Percentiles rank a stretch among this genome's conserved stretches.
phyloP scores from a whole-genome alignment of 2,329 filamentous ascomycete genomes.

The Decorospora gaudefroyi region DNA sequence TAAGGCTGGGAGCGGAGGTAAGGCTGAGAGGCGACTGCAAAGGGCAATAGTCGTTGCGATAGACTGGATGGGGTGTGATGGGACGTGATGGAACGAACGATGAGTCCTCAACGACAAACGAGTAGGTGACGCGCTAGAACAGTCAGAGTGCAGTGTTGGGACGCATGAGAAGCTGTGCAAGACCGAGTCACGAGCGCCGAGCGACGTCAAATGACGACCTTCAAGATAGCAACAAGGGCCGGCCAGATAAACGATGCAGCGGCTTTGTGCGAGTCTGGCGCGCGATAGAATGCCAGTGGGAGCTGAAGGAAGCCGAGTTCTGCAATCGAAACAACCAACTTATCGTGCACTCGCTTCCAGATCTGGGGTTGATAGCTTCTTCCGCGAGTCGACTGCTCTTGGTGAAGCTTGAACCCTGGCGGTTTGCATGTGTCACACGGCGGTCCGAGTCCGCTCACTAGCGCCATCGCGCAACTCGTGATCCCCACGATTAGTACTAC shows the following conservation, averaged over 20 bases:
- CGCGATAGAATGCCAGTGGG: constrained; percentile 14
- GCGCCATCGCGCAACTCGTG: too few species aligned
- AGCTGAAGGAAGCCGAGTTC: constrained; percentile 25
- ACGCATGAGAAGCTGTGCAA: constrained; percentile 24
- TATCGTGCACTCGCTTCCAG: too few species aligned
- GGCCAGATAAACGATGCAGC: constrained; percentile 19
- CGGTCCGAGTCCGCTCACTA: constrained; percentile 22
- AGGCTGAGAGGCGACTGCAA: constrained; percentile 38
- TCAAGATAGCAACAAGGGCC: constrained; percentile 27
- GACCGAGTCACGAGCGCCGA: constrained; percentile 42
- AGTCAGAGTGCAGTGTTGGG: constrained; percentile 34
- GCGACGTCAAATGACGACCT: constrained; percentile 42
- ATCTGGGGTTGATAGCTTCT: constrained; percentile 35
- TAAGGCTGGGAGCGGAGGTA: constrained; percentile 32
- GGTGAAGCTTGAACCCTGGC: constrained; percentile 14
- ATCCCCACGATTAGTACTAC: too few species aligned
- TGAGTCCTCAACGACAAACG: too few species aligned
- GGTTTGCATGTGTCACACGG: too few species aligned
- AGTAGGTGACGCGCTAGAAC: constrained; percentile 13
- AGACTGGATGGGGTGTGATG: constrained; percentile 7
- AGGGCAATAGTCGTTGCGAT: constrained; percentile 15
- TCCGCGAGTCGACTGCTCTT: constrained; percentile 17
- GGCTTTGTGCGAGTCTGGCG: constrained; percentile 8
- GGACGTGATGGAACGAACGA: constrained; percentile 1
- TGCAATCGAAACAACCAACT: too few species aligned